These are phyloP conservation scores for Acanthamoeba polyphaga DNA, from an alignment of 208 protist genomes.

Conservation along the genomic window DNA sequence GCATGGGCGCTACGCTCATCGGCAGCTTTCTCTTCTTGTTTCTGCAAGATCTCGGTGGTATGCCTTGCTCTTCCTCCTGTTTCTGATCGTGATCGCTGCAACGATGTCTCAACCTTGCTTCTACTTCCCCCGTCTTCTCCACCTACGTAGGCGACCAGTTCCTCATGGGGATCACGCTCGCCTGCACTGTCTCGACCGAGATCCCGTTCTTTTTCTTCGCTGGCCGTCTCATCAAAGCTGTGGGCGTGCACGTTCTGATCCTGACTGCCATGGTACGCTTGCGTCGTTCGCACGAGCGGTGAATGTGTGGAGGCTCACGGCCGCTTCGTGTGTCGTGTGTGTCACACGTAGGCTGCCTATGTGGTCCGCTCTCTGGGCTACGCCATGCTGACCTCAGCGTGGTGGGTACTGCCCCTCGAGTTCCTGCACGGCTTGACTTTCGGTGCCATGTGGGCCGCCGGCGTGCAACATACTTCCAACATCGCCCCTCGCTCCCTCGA, in stretches of 20 bases:
- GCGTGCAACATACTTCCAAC: slow-evolving; percentile 38
- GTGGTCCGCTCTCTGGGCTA: slow-evolving; percentile 27
- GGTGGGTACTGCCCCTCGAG: slow-evolving; percentile 43
- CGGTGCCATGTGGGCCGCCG: slow-evolving; percentile 48
- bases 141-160: not conserved
- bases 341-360: not conserved
- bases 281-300: not conserved
- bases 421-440: slow-evolving; percentile 39
- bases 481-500: slow-evolving; percentile 23
- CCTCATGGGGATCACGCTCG: slow-evolving; percentile 8
- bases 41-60: slow-evolving; percentile 23
- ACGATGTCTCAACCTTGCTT: not conserved
- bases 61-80: not conserved
- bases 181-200: slow-evolving; percentile 33
- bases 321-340: not conserved
- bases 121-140: not conserved
- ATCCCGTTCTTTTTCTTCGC: slow-evolving; percentile 61
- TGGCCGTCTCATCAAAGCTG: not conserved
- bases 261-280: slow-evolving; percentile 20
- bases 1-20: slow-evolving; percentile 39
- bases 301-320: not conserved
- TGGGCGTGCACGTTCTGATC: slow-evolving; percentile 47
- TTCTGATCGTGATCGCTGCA: no score
- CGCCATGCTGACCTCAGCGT: slow-evolving; percentile 8
- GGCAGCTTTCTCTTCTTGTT: slow-evolving; percentile 54